Evolutionary conservation across 2,329 filamentous ascomycete genomes (phyloP), one percentile per base, ranked within the genome.

Genomic region (Aspergillus sclerotialis): DNA sequence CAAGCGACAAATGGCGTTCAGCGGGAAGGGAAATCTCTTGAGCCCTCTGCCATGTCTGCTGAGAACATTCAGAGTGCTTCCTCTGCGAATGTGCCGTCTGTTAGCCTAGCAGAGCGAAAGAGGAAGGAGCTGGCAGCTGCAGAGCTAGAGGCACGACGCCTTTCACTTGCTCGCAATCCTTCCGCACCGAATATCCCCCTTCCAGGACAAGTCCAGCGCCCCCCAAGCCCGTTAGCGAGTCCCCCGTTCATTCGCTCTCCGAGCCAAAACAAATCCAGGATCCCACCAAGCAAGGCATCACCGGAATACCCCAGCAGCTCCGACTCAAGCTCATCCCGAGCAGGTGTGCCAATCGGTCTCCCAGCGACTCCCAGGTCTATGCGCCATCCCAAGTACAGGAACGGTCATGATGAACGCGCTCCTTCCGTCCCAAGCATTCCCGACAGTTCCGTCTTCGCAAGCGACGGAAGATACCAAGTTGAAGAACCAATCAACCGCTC

Each of bases 331-430:
- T 62, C 60, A 1, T 56, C 59, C 6, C 61, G 67, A 2, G 70
- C 71, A 10, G 66, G 66, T 2, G 53, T 52, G 1, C 72, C 75
- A 5, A 73, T 90, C 33, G 89, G 88, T 1, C 73, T 94, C n/a
- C 88, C 90, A 10, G 86, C 88, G 2, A 95, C 89, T 1, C 89
- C 90, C 18, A 81, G 86, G 64, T 88, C 88, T 1, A 94, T 95
- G 88, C 78, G 84, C 13, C 78, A 93, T 55, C 75, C 77, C 2
- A 78, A 85, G 28, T 79, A 90, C 46, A 72, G 73, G 56, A 51
- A 47, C 28, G 52, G 52, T 21, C 64, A 69, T 28, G 59, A 65
- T 21, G 67, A 72, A 11, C 56, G 60, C 19, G 65, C 70, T 15
- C 74, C 74, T 15, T 67, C 69, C n/a, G 67, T 77, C 8, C 69